These are phyloP conservation scores for Nemania diffusa DNA, from an alignment of 2,329 filamentous ascomycete species.

Conservation along the genomic window DNA sequence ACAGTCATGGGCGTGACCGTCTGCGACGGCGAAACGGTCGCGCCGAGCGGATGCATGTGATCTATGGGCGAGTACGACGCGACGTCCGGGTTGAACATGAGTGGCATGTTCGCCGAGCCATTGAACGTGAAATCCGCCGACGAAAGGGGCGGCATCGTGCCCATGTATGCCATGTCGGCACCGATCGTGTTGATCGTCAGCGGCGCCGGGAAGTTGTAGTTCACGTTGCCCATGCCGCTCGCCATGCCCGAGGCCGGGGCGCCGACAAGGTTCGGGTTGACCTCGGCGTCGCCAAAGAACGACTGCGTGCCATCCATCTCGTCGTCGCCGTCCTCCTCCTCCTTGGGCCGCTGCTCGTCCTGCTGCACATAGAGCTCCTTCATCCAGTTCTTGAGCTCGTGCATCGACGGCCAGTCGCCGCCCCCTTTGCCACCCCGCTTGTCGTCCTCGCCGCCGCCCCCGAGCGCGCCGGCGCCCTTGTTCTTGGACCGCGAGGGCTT, in stretches of 20 bases:
- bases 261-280: constrained; percentile 41
- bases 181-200: constrained; percentile 39
- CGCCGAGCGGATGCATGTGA: constrained; percentile 43
- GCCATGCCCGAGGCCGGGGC: constrained; percentile 38
- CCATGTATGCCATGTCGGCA: constrained; percentile 40
- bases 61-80: constrained; percentile 38
- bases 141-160: constrained; percentile 45
- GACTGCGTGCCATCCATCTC: constrained; percentile 52
- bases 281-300: constrained; percentile 39
- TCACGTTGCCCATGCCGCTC: constrained; percentile 22
- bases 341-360: constrained; percentile 44
- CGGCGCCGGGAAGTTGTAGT: constrained; percentile 38
- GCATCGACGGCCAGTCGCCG: constrained; percentile 66
- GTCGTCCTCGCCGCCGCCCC: constrained; percentile 53
- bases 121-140: constrained; percentile 48
- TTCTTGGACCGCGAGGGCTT: constrained; percentile 61
- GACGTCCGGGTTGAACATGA: constrained; percentile 38
- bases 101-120: constrained; percentile 38
- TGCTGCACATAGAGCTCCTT: constrained; percentile 60
- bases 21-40: constrained; percentile 45
- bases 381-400: constrained; percentile 69
- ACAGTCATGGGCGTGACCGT: constrained; percentile 45
- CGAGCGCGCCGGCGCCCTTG: constrained; percentile 50
- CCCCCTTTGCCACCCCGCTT: constrained; percentile 66
- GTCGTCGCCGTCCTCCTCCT: constrained; percentile 54